A percentile compares a stretch with the other conserved stretches of the same genome.
Evolutionary conservation across 1,139 yeast genomes (phyloP).

Genomic region (Hanseniaspora gamundiae): DNA sequence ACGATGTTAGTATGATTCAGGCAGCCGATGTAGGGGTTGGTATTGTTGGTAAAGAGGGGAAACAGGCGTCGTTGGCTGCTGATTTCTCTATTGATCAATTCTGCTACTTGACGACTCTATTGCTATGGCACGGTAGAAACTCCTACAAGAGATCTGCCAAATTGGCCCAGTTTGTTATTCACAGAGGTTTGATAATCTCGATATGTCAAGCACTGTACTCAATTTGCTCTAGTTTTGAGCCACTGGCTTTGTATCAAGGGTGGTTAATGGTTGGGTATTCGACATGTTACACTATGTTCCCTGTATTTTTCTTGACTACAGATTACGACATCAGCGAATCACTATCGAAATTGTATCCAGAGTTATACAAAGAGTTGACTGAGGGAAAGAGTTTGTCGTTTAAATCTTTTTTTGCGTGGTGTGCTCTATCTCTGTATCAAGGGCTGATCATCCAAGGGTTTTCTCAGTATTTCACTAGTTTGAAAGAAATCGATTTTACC

Average conservation of each 20-base stretch:
- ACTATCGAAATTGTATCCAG: conserved; percentile 84
- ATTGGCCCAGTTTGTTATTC: conserved; percentile 89
- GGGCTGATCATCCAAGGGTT: conserved; percentile 73
- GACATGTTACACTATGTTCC: conserved; percentile 94
- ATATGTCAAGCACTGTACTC: conserved; percentile 96
- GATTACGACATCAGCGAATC: conserved; percentile 89
- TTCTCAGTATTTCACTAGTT: conserved; percentile 63
- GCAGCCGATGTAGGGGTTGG: conserved; percentile 99
- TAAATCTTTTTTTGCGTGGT: conserved; percentile 87
- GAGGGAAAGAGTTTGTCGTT: conserved; percentile 79
- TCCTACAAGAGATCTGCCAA: conserved; percentile 93
- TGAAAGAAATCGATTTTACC: conserved; percentile 43
- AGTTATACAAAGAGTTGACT: conserved; percentile 82
- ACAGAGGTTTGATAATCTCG: conserved; percentile 85
- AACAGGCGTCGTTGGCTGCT: conserved; percentile 94
- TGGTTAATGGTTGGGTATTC: conserved; percentile 99
- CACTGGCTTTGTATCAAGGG: conserved; percentile 87
- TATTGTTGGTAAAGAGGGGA: conserved; percentile 96
- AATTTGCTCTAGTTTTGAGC: conserved; percentile 76
- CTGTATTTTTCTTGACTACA: conserved; percentile 84
- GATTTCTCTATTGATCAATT: conserved; percentile 92
- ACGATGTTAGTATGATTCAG: conserved; percentile 98
- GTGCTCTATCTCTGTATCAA: conserved; percentile 73
- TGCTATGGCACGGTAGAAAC: conserved; percentile 97
- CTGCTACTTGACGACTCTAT: conserved; percentile 71